Conservation (phyloP, 345 rosid genomes). For the Salix purpurea region DNA sequence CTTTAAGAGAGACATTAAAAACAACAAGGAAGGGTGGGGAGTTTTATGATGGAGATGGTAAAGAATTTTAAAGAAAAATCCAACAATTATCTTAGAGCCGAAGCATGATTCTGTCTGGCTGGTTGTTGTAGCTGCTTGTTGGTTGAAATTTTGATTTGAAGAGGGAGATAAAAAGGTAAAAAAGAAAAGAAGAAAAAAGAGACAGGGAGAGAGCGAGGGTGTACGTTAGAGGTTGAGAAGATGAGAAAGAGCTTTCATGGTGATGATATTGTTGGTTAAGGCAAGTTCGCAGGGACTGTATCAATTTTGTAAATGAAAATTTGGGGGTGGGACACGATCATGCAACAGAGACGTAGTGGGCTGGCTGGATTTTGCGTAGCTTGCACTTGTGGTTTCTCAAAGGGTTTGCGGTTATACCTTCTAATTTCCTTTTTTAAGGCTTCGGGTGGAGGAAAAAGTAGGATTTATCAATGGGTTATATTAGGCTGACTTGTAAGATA, state of each 20-base stretch:
- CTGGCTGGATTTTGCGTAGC: conserved; percentile 22
- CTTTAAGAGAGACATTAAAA: conserved; percentile 18
- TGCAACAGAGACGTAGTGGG: conserved; percentile 8
- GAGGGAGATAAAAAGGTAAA: neutral
- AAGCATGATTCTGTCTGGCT: conserved; percentile 33
- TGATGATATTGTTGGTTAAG: neutral
- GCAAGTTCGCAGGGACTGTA: neutral
- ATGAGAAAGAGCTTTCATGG: conserved; percentile 58
- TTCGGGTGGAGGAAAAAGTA: neutral
- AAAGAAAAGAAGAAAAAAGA: neutral
- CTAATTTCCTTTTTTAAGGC: neutral
- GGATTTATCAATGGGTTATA: neutral
- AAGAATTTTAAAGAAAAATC: neutral
- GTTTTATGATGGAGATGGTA: neutral
- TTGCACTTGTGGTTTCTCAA: conserved; percentile 34
- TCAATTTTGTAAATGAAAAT: conserved; percentile 3
- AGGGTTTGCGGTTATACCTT: neutral
- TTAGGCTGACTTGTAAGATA: neutral
- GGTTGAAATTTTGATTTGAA: conserved; percentile 11
- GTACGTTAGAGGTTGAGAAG: conserved; percentile 20
- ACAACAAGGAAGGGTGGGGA: neutral
- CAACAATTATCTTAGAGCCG: conserved; percentile 29
- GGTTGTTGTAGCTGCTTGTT: conserved; percentile 23
- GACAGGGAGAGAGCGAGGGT: neutral
- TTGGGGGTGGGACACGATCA: conserved; percentile 3